Evolutionary conservation across 78 protist genomes (phyloP).

Genomic region (Chrysochromulina parva): DNA sequence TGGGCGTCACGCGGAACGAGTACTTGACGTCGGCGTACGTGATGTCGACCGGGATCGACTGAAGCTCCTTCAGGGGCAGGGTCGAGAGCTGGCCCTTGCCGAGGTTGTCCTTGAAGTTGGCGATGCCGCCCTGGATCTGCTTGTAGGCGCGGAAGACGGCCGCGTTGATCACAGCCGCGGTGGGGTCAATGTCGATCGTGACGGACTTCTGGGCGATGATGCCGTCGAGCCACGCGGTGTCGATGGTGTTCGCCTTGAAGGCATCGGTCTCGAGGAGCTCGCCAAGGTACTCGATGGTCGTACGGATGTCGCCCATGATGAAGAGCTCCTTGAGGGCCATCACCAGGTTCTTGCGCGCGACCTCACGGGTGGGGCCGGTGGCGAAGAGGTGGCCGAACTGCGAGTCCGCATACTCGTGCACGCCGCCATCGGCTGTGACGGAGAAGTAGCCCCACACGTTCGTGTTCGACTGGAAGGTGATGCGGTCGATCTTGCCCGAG

Average conservation of each 20-base stretch:
- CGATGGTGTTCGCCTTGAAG: slow-evolving; percentile 68
- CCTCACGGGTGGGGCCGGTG: slow-evolving; percentile 79
- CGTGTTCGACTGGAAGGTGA: slow-evolving; percentile 79
- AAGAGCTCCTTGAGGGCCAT: slow-evolving; percentile 85
- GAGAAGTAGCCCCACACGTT: slow-evolving; percentile 95
- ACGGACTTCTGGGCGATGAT: slow-evolving; percentile 36
- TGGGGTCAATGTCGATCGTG: slow-evolving; percentile 40
- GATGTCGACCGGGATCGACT: slow-evolving; percentile 35
- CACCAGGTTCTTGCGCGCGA: slow-evolving; percentile 76
- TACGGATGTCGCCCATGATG: slow-evolving; percentile 67
- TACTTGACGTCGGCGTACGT: slow-evolving; percentile 70
- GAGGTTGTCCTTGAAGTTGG: slow-evolving; percentile 3
- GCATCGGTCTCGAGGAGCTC: slow-evolving; percentile 75
- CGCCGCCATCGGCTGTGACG: slow-evolving; percentile 65
- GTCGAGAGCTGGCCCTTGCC: slow-evolving; percentile 22
- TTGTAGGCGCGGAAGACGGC: slow-evolving; percentile 66
- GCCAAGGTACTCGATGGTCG: slow-evolving; percentile 79
- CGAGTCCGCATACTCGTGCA: slow-evolving; percentile 83
- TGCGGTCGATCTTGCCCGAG: slow-evolving; percentile 78
- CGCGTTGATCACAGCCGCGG: slow-evolving; percentile 70
- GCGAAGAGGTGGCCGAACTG: slow-evolving; percentile 77
- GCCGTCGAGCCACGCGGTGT: slow-evolving; percentile 91
- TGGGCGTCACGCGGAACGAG: slow-evolving; percentile 8
- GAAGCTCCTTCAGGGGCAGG: background rate
- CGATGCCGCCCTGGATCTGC: background rate